phyloP scores from a whole-genome alignment of 1,284 basidiomycete species.

The Xanthoconium separans region DNA sequence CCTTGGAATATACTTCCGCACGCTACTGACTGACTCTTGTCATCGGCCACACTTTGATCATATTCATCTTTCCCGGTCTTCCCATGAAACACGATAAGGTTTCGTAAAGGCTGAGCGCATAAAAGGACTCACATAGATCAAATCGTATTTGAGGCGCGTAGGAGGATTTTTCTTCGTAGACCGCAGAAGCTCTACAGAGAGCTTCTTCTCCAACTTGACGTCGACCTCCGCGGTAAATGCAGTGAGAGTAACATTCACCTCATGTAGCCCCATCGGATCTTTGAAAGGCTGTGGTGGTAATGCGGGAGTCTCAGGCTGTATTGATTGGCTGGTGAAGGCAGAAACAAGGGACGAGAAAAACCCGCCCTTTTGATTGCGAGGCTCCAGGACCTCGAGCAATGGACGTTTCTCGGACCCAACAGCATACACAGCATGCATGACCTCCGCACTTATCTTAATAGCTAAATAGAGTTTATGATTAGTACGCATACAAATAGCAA shows the following conservation, averaged over 20 bases:
- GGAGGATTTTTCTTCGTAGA: conserved; percentile 97
- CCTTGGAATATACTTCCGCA: conserved; percentile 86
- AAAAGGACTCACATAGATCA: conserved; percentile 74
- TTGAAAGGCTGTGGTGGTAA: conserved; percentile 40
- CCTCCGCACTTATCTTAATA: conserved; percentile 78
- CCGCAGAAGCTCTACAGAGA: conserved; percentile 79
- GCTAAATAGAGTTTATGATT: conserved; percentile 37
- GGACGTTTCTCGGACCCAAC: conserved; percentile 66
- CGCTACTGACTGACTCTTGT: conserved; percentile 52
- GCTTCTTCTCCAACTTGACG: conserved; percentile 72
- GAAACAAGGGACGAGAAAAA: conserved; percentile 82
- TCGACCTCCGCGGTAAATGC: conserved; percentile 83
- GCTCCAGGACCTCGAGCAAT: conserved; percentile 35
- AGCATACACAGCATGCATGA: conserved; percentile 80
- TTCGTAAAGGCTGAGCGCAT: neutral
- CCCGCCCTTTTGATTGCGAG: conserved; percentile 44
- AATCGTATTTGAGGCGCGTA: conserved; percentile 69
- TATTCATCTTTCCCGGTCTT: conserved; percentile 89
- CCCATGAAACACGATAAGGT: neutral
- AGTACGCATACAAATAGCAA: neutral
- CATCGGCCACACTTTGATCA: conserved; percentile 71
- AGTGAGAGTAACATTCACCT: conserved; percentile 72
- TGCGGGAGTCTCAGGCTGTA: conserved; percentile 37
- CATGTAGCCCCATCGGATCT: conserved; percentile 57
- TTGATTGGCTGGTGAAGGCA: conserved; percentile 48